Percentiles rank a stretch among this genome's conserved stretches.
These are phyloP conservation scores for Senna siamea DNA, from an alignment of 306 rosid genomes.

Conservation along the genomic window DNA sequence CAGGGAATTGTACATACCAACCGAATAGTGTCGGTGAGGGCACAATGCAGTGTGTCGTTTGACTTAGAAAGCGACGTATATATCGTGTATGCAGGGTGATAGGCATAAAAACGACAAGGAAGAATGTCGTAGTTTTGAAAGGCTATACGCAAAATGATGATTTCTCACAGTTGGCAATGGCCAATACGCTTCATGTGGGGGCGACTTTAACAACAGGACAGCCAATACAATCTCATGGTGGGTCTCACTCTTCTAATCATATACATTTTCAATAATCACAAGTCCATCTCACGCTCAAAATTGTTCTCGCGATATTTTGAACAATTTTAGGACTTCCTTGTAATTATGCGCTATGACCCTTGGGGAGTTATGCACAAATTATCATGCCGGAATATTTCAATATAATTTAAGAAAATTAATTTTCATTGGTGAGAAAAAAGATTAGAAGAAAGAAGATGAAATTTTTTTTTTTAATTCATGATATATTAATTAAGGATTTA, in stretches of 20 bases:
- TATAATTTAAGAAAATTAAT: no score
- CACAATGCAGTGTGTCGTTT: background rate
- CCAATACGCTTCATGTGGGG: background rate
- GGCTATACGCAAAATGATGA: background rate
- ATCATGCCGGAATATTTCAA: no score
- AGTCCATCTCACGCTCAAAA: no score
- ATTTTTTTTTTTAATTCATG: no score
- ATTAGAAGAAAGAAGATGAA: no score
- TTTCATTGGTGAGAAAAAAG: no score
- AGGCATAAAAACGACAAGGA: background rate
- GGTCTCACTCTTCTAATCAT: background rate
- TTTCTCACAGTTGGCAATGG: background rate
- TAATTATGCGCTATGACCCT: no score
- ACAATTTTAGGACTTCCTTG: no score
- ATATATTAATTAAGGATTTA: no score
- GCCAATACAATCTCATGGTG: background rate
- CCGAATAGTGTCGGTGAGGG: background rate
- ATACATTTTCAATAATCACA: no score
- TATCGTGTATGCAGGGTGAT: background rate
- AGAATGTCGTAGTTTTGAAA: background rate
- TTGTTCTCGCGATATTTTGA: no score
- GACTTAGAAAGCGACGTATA: background rate
- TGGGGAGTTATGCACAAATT: no score
- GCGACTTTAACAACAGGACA: background rate
- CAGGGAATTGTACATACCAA: background rate